These are phyloP conservation scores for Coemansia sp. DNA, from an alignment of 192 early-diverging fungal species.

Conservation along the genomic window DNA sequence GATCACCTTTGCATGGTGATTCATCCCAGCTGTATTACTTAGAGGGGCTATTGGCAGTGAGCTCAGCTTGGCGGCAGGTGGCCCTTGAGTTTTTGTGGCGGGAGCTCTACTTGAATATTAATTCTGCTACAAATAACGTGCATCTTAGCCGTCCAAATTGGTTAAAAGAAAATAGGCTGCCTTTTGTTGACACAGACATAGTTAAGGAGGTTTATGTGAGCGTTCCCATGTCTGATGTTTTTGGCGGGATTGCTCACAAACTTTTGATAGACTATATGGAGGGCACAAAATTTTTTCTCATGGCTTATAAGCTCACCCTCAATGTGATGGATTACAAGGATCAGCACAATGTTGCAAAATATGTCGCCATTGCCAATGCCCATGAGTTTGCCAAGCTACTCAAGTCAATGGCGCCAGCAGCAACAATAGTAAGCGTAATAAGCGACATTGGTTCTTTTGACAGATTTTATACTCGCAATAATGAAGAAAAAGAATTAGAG, in stretches of 20 bases:
- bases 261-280: not conserved
- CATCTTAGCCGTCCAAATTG: not conserved
- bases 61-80: not conserved
- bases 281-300: not conserved
- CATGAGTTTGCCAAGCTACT: not conserved
- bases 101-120: not conserved
- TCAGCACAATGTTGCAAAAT: not conserved
- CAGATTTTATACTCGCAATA: not conserved
- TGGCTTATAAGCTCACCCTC: not conserved
- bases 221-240: not conserved
- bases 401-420: not conserved
- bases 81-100: not conserved
- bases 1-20: not conserved
- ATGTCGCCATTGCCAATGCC: not conserved
- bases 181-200: not conserved
- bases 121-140: not conserved
- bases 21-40: not conserved
- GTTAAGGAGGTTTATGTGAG: not conserved
- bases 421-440: not conserved
- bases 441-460: not conserved
- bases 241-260: not conserved
- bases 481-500: not conserved
- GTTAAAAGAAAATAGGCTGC: not conserved
- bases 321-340: not conserved
- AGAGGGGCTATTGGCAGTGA: not conserved